Conservation (phyloP, 495 filamentous ascomycete genomes). For the Daldinia vernicosa region DNA sequence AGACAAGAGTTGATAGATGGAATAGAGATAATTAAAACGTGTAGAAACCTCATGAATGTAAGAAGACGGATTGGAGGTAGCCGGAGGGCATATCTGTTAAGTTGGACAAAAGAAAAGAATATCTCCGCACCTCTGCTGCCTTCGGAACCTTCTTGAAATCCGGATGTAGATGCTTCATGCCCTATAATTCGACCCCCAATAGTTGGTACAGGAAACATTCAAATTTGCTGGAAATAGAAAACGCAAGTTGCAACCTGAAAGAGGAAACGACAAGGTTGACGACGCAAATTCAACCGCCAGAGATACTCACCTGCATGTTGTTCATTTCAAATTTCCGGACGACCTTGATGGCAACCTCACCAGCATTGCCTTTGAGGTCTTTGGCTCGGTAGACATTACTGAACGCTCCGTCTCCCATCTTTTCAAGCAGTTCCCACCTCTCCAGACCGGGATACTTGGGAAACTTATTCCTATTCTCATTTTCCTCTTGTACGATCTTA, state of each 20-base stretch:
- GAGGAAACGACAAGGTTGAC: conserved; percentile 40
- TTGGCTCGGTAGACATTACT: conserved; percentile 95
- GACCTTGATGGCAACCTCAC: conserved; percentile 96
- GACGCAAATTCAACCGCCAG: conserved; percentile 39
- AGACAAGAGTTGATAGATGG: not conserved
- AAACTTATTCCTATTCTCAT: conserved; percentile 81
- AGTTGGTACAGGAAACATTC: conserved; percentile 54
- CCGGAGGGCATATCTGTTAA: conserved; percentile 32
- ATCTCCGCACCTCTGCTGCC: conserved; percentile 93
- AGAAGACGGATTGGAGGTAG: conserved; percentile 28
- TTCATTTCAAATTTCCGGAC: conserved; percentile 99
- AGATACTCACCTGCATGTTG: conserved; percentile 85
- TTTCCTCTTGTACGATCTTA: conserved; percentile 89
- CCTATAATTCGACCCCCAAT: conserved; percentile 63
- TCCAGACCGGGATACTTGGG: conserved; percentile 93
- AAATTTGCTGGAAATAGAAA: conserved; percentile 41
- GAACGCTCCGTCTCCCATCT: conserved; percentile 99
- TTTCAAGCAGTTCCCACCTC: conserved; percentile 87
- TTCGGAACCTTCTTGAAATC: conserved; percentile 93
- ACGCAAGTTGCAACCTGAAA: conserved; percentile 46
- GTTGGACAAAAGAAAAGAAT: conserved; percentile 51
- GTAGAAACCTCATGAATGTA: conserved; percentile 23
- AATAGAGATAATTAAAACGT: conserved; percentile 11
- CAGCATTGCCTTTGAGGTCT: conserved; percentile 72
- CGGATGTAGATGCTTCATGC: conserved; percentile 87